These are phyloP conservation scores for Fusarium nygamai DNA, from an alignment of 2,329 filamentous ascomycete species.

Conservation along the genomic window DNA sequence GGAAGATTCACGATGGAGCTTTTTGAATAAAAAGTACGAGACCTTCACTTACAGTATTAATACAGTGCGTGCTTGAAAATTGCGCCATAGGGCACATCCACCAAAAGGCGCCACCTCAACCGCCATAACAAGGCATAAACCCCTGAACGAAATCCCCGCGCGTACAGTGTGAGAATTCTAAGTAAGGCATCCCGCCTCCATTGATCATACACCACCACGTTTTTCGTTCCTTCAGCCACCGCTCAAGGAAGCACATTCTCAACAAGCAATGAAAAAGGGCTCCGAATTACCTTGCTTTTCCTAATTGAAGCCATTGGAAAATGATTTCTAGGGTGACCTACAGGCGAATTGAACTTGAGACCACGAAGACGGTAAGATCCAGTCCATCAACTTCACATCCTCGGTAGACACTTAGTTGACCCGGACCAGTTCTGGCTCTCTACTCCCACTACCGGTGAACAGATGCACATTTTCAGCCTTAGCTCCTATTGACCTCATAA, in stretches of 20 bases:
- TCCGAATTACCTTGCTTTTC: background rate
- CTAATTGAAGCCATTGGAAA: background rate
- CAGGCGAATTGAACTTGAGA: background rate
- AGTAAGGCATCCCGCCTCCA: background rate
- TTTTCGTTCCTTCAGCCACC: background rate
- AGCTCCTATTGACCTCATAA: background rate
- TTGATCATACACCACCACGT: background rate
- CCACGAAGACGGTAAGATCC: background rate
- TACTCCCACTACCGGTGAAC: background rate
- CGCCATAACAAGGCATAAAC: background rate
- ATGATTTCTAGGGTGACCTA: background rate
- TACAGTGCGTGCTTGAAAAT: background rate
- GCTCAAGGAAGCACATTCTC: background rate
- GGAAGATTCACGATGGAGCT: background rate
- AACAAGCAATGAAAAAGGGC: background rate
- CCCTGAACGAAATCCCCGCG: rapidly evolving
- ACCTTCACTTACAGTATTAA: background rate
- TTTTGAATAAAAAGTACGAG: background rate
- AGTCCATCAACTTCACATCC: background rate
- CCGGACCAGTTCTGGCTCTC: background rate
- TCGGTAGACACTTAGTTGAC: background rate
- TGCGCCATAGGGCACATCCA: background rate
- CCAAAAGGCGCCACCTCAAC: background rate
- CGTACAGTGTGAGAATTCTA: background rate
- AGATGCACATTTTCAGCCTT: background rate